Conservation (phyloP, 192 early-diverging fungal species). For the Umbelopsis isabellina region DNA sequence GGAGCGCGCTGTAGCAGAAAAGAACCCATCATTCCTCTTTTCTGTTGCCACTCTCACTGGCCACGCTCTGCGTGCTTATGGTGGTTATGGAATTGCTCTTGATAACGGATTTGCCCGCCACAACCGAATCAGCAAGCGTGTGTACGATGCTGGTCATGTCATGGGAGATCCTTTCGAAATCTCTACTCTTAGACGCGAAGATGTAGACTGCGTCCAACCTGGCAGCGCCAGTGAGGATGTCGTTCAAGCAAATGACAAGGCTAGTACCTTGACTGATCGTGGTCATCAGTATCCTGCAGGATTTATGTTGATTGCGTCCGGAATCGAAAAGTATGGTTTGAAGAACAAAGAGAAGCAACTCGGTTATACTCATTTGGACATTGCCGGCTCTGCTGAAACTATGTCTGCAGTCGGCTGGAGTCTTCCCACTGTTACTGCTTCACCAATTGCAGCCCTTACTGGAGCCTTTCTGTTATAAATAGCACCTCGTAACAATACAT, state of each 20-base stretch:
- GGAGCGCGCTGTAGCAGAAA: conserved; percentile 68
- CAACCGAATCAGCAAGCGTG: conserved; percentile 58
- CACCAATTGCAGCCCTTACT: conserved; percentile 76
- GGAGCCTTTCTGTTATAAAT: conserved; percentile 66
- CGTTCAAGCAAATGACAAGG: conserved; percentile 76
- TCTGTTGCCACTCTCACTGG: conserved; percentile 90
- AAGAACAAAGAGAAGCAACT: conserved; percentile 63
- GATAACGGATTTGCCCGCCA: conserved; percentile 79
- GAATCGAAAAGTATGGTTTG: conserved; percentile 73
- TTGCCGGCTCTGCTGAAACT: conserved; percentile 81
- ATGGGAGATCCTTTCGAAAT: conserved; percentile 83
- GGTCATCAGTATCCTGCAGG: conserved; percentile 90
- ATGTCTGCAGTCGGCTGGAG: conserved; percentile 64
- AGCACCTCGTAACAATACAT: background rate
- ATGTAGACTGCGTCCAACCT: conserved; percentile 64
- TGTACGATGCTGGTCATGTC: conserved; percentile 67
- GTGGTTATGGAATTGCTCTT: conserved; percentile 72
- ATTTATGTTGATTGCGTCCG: conserved; percentile 79
- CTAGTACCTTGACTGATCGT: conserved; percentile 72
- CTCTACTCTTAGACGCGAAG: conserved; percentile 81
- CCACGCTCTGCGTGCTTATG: conserved; percentile 79
- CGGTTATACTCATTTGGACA: conserved; percentile 83
- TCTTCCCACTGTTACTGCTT: conserved; percentile 72
- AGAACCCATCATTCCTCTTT: conserved; percentile 61
- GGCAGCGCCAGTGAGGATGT: conserved; percentile 79